Conservation (phyloP, 1,284 basidiomycete species). For the Cryptococcus sp. region DNA sequence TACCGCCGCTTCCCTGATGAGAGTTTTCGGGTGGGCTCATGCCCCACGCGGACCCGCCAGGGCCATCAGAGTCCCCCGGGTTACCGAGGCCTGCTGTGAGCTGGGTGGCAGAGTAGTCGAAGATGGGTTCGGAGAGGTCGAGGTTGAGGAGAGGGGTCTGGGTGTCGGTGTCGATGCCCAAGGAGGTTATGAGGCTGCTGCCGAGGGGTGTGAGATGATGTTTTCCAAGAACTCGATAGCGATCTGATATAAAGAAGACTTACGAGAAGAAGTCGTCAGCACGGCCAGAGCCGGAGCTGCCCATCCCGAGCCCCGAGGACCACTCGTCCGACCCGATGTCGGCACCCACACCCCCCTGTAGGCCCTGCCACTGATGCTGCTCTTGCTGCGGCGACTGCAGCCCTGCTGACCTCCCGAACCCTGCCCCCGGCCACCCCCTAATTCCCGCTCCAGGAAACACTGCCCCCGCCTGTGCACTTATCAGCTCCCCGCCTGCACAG, state of each 20-base stretch:
- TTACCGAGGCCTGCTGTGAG: neutral
- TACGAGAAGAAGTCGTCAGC: constrained; percentile 31
- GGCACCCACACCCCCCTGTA: neutral
- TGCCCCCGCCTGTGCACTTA: no score
- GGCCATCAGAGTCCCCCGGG: neutral
- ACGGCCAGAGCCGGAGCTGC: constrained; percentile 14
- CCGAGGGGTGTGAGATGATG: neutral
- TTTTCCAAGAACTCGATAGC: neutral
- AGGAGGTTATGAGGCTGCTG: constrained; percentile 20
- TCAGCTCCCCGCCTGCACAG: neutral
- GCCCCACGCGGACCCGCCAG: neutral
- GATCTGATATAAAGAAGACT: constrained; percentile 2
- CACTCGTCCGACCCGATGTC: neutral
- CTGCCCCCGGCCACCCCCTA: no score
- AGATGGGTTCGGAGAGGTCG: constrained; percentile 12
- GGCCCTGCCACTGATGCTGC: neutral
- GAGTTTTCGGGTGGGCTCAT: neutral
- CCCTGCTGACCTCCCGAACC: no score
- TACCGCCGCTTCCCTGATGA: no score
- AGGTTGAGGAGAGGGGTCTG: constrained; percentile 6
- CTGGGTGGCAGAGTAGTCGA: constrained; percentile 8
- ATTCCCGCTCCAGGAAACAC: no score
- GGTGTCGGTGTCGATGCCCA: constrained; percentile 17
- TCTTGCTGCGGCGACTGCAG: neutral
- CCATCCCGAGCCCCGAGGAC: neutral